phyloP scores from a whole-genome alignment of 768 basidiomycete species.

The Suillus variegatus region DNA sequence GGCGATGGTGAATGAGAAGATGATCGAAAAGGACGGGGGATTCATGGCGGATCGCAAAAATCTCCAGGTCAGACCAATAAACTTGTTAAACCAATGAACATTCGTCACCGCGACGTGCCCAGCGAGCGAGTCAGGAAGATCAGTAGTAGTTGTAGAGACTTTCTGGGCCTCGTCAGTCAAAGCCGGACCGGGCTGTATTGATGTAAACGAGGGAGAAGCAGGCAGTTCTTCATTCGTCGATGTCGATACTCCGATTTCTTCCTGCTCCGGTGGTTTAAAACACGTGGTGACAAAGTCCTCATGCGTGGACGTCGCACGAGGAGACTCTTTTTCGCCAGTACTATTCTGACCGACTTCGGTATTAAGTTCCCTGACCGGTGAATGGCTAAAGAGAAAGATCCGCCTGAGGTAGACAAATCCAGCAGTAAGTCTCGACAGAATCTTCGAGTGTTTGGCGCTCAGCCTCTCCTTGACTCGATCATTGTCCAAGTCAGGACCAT shows the following conservation, averaged over 20 bases:
- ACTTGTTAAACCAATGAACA: constrained; percentile 3
- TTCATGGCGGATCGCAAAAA: constrained; percentile 42
- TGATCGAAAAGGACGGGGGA: constrained; percentile 55
- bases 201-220: not conserved
- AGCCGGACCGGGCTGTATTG: not conserved
- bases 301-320: not conserved
- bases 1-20: constrained; percentile 55
- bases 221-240: not conserved
- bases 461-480: constrained; percentile 54
- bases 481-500: constrained; percentile 60
- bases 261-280: not conserved
- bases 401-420: constrained; percentile 14
- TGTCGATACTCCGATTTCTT: not conserved
- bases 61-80: constrained; percentile 2
- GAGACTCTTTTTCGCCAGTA: not conserved
- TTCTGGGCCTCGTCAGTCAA: not conserved
- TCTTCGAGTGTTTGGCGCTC: constrained; percentile 34
- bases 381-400: not conserved
- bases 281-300: not conserved
- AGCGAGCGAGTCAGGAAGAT: not conserved
- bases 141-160: too few relatives aligned
- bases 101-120: not conserved
- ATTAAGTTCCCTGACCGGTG: not conserved
- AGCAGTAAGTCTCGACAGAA: constrained; percentile 6
- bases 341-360: not conserved